Conservation (phyloP, 23 red algal species). For the Agarophyton chilense region DNA sequence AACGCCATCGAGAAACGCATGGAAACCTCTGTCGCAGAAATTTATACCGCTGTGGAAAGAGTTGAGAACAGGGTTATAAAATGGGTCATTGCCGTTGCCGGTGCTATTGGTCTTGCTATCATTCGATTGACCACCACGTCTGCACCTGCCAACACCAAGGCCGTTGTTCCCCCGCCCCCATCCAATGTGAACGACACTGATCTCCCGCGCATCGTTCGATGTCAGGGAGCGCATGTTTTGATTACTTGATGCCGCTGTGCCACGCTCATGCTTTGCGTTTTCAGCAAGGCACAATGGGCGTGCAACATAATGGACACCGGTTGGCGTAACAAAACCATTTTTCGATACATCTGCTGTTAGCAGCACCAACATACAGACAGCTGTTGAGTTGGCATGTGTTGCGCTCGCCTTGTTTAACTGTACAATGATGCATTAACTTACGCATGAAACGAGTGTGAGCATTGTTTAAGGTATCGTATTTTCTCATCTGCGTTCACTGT, state of each 20-base stretch:
- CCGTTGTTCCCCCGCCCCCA: neutral
- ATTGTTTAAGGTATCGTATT: neutral
- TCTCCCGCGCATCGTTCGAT: neutral
- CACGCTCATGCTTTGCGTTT: neutral
- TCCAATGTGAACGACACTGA: neutral
- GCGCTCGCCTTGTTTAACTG: neutral
- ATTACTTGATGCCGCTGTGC: neutral
- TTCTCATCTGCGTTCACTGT: neutral
- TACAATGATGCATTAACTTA: neutral
- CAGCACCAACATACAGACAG: neutral
- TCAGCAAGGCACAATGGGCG: neutral
- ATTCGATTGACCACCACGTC: constrained; percentile 45
- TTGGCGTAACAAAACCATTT: constrained; percentile 65
- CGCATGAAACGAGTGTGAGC: constrained; percentile 18
- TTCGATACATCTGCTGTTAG: constrained; percentile 49
- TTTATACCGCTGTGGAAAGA: constrained; percentile 95
- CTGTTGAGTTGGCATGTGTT: neutral
- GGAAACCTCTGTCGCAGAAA: constrained; percentile 79
- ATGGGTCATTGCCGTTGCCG: constrained; percentile 96
- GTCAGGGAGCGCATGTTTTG: neutral
- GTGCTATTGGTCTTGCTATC: constrained; percentile 53
- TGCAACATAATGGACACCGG: constrained; percentile 72
- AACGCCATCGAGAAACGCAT: constrained; percentile 85
- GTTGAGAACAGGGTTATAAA: constrained; percentile 89
- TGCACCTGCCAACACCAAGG: neutral